These are phyloP conservation scores for Artemisia annua DNA, from an alignment of 129 eudicot species.

Conservation along the genomic window DNA sequence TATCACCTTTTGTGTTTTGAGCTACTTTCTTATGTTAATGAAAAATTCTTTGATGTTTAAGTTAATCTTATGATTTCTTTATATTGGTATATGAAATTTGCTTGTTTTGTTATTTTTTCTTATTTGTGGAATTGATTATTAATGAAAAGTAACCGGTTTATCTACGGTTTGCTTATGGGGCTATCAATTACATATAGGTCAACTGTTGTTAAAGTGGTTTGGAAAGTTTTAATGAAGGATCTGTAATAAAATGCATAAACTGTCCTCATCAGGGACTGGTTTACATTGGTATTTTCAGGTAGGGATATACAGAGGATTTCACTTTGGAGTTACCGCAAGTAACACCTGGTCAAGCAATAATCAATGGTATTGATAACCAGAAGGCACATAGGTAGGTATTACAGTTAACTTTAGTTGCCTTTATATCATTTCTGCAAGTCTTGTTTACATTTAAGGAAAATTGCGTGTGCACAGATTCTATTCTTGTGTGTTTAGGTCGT, in stretches of 20 bases:
- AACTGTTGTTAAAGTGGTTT: too few relatives aligned
- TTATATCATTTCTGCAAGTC: constrained; percentile 20
- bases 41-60: too few relatives aligned
- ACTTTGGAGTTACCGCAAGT: constrained; percentile 77
- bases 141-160: too few relatives aligned
- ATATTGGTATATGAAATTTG: too few relatives aligned
- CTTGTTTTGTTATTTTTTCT: too few relatives aligned
- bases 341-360: constrained; percentile 42
- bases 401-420: neutral
- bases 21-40: too few relatives aligned
- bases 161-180: too few relatives aligned
- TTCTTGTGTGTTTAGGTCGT: too few relatives aligned
- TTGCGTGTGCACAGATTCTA: neutral
- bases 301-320: constrained; percentile 88
- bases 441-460: neutral
- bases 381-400: constrained; percentile 23
- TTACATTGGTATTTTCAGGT: constrained; percentile 52
- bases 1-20: too few relatives aligned
- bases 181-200: too few relatives aligned
- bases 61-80: too few relatives aligned
- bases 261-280: constrained; percentile 8
- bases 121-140: too few relatives aligned
- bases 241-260: neutral
- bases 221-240: neutral
- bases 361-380: constrained; percentile 40